Evolutionary conservation across 805 yeast species (phyloP).

Genomic region (Candida palmyrensis): DNA sequence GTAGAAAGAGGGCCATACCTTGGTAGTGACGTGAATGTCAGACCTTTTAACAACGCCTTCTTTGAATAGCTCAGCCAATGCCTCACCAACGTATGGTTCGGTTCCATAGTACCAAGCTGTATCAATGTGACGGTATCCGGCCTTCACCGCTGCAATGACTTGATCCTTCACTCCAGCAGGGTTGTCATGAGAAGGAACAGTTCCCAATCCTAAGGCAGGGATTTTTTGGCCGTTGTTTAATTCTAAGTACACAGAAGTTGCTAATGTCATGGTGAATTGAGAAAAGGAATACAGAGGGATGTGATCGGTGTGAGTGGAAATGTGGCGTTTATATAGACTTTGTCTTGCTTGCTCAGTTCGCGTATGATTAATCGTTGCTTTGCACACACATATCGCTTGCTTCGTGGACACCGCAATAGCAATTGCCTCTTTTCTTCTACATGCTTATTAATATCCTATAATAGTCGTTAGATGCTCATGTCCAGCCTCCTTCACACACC

Average conservation of each 20-base stretch:
- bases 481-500: too few relatives aligned
- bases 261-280: slow-evolving; percentile 11
- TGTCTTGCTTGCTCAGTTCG: too few relatives aligned
- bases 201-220: slow-evolving; percentile 69
- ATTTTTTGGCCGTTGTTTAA: slow-evolving; percentile 55
- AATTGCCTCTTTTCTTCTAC: too few relatives aligned
- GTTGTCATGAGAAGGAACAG: slow-evolving; percentile 25
- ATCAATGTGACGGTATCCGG: slow-evolving; percentile 47
- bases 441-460: too few relatives aligned
- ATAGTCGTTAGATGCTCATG: too few relatives aligned
- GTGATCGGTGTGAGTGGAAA: too few relatives aligned
- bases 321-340: too few relatives aligned
- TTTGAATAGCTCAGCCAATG: slow-evolving; percentile 41
- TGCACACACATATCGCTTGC: too few relatives aligned
- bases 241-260: slow-evolving; percentile 36
- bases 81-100: slow-evolving; percentile 40
- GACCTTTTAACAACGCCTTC: slow-evolving; percentile 47
- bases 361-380: too few relatives aligned
- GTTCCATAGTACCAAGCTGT: slow-evolving; percentile 49
- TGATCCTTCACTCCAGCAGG: slow-evolving; percentile 27
- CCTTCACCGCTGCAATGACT: slow-evolving; percentile 34
- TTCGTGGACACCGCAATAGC: too few relatives aligned
- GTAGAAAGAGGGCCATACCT: slow-evolving; percentile 41
- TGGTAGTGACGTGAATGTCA: slow-evolving; percentile 34
- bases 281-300: too few relatives aligned